A percentile compares a stretch with the other conserved stretches of the same genome.
Evolutionary conservation across 1,139 yeast species (phyloP).

Genomic region (Kazachstania sp.): DNA sequence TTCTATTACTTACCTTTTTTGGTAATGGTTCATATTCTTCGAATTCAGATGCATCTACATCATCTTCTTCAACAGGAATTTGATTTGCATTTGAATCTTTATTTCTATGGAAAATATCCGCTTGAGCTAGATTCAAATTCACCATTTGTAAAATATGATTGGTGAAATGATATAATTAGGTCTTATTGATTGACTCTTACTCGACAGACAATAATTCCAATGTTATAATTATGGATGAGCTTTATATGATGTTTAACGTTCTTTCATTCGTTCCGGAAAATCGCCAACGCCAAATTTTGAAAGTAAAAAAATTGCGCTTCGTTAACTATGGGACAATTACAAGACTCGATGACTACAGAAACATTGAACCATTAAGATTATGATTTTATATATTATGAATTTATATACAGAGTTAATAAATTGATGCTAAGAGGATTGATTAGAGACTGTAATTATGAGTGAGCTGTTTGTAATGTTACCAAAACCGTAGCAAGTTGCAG

Average conservation of each 20-base stretch:
- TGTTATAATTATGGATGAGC: no score
- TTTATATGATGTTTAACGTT: no score
- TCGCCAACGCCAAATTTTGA: no score
- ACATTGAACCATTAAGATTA: no score
- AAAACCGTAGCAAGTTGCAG: conserved; percentile 78
- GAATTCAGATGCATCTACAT: conserved; percentile 30
- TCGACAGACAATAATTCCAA: no score
- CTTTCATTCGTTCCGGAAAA: no score
- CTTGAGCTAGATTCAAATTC: conserved; percentile 16
- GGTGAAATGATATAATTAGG: not conserved
- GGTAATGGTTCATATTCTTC: conserved; percentile 29
- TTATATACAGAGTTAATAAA: no score
- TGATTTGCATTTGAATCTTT: conserved; percentile 14
- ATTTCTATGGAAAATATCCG: conserved; percentile 23
- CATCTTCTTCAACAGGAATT: conserved; percentile 22
- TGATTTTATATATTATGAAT: no score
- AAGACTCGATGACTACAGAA: no score
- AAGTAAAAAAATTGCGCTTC: no score
- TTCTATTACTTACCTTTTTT: conserved; percentile 39
- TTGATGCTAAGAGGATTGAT: no score
- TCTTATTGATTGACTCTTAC: not conserved
- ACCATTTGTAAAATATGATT: conserved; percentile 8
- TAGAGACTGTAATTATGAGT: not conserved
- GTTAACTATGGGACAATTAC: no score
- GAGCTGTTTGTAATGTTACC: conserved; percentile 33